Base-by-base conservation (phyloP, 2,329 filamentous ascomycete species). In the Talaromyces piceae region DNA sequence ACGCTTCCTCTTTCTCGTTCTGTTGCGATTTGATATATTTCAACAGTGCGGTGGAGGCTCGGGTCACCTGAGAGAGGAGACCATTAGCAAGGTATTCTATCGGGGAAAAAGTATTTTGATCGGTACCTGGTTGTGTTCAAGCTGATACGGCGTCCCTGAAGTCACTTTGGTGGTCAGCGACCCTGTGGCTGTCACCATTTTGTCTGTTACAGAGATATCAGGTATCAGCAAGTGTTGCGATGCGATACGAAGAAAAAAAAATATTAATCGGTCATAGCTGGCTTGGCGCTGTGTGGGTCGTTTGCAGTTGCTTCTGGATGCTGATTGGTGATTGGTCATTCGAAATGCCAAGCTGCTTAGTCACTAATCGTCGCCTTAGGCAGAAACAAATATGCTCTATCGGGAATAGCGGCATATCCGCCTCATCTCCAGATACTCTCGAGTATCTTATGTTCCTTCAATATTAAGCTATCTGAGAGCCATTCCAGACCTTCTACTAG, bases 41-140 rank as follows among this genome's bases (percentile, higher is more conserved):
- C 57, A 83, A 67, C 47, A 85, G 74, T 23, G 81, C 80, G 53
- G 73, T 76, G 33, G 80, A 79, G 55, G 82, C 82, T 69, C 76
- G 77, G 55, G 78, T 66, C 48, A 80, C 80, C 72, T 84, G 61
- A 45, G 26, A 41, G 18, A n/a, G 4, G 20, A 37, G 2, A 18
- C 33, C 8, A 37, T 25, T 22, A 49, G 37, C 52, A 47, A 46
- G 22, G n/a, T 22, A 18, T 41, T 13, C 16, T 11, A 26, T 23
- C 4, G 28, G 13, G 22, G 25, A 20, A 16, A 31, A 5, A 44
- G 27, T 27, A 26, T 37, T 18, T 58, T 62, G 7, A 46, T 7
- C 27, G 30, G 43, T 60, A 77, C 74, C 67, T 77, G 74, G 41
- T 64, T 67, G 52, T 69, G 67, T 33, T 75, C 71, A 11, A 77